Conservation (phyloP, 169 alveolate genomes). For the Sarcocystis neurona region DNA sequence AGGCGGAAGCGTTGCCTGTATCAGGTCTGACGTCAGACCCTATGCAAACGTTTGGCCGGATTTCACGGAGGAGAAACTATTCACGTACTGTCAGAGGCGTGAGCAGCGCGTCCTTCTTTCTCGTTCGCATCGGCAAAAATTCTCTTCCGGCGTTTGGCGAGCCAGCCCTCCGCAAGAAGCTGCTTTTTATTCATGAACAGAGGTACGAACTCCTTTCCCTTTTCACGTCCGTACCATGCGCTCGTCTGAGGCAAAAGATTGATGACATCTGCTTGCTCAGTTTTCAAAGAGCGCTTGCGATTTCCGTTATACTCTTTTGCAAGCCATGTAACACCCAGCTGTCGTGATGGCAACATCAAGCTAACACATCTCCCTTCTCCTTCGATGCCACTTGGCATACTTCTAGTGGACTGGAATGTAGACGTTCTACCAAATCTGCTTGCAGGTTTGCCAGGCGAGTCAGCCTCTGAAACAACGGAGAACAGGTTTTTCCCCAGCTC, state of each 20-base stretch:
- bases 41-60: too few species aligned
- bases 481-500: too few species aligned
- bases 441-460: background rate
- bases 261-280: background rate
- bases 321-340: background rate
- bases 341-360: too few species aligned
- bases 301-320: background rate
- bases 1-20: too few species aligned
- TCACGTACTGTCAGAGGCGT: too few species aligned
- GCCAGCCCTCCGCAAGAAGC: conserved; percentile 25
- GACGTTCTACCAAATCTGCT: background rate
- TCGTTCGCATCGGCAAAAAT: too few species aligned
- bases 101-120: too few species aligned
- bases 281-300: background rate
- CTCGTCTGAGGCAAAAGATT: background rate
- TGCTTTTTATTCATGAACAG: background rate
- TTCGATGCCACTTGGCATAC: background rate
- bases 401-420: background rate
- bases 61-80: too few species aligned
- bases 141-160: too few species aligned
- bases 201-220: conserved; percentile 9
- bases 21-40: too few species aligned
- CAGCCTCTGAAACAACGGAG: too few species aligned
- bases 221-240: background rate
- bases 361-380: too few species aligned